Evolutionary conservation across 345 rosid genomes (phyloP).

Genomic region (Clarkia xantiana): DNA sequence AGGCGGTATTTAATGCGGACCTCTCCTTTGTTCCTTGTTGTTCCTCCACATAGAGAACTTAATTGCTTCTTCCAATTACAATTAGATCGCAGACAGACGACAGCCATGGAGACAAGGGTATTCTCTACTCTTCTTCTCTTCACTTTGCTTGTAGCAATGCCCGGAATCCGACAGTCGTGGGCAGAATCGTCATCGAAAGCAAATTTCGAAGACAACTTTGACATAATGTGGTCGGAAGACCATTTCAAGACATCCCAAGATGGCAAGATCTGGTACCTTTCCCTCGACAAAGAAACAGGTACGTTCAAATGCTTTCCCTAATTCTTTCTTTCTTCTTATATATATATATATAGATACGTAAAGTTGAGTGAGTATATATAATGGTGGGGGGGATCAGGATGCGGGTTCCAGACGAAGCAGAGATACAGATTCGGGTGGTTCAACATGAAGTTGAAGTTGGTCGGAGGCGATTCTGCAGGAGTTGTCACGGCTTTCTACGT

Average conservation of each 20-base stretch:
- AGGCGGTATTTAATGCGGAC: too few species aligned
- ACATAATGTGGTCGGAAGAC: conserved; percentile 83
- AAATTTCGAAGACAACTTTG: conserved; percentile 75
- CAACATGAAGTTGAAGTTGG: conserved; percentile 90
- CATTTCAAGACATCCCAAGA: conserved; percentile 89
- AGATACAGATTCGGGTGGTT: conserved; percentile 94
- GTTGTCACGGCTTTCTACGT: conserved; percentile 95
- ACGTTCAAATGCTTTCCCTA: neutral
- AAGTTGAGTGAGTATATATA: neutral
- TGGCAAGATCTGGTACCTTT: conserved; percentile 93
- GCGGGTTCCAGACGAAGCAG: conserved; percentile 93
- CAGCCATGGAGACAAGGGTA: conserved; percentile 3
- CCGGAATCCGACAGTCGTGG: neutral
- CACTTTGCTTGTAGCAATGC: conserved; percentile 1
- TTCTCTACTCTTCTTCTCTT: conserved; percentile 6
- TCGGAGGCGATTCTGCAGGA: conserved; percentile 94
- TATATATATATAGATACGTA: neutral
- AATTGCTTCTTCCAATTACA: neutral
- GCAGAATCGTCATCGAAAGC: conserved; percentile 17
- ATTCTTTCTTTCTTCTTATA: neutral
- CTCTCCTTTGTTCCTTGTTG: neutral
- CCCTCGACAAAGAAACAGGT: conserved; percentile 92
- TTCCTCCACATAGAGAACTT: neutral
- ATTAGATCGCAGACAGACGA: too few species aligned
- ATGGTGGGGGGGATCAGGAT: conserved; percentile 38